A percentile compares a stretch with the other conserved stretches of the same genome.
phyloP scores from a whole-genome alignment of 108 stramenopile species.

The Seminavis robusta region DNA sequence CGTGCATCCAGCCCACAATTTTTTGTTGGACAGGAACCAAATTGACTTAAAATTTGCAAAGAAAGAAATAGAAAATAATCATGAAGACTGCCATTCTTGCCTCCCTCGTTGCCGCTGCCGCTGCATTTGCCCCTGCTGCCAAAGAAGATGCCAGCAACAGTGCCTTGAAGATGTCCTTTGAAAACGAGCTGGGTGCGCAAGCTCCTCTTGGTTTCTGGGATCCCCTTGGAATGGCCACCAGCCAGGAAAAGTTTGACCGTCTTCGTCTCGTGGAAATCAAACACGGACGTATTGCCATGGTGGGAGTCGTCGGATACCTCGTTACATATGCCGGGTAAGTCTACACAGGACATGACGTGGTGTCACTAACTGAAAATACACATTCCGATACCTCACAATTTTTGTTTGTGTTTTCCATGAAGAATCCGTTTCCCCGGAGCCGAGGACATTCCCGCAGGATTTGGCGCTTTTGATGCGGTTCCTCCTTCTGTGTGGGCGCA shows the following conservation, averaged over 20 bases:
- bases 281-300: slow-evolving; percentile 77
- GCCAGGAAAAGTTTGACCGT: slow-evolving; percentile 47
- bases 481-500: slow-evolving; percentile 37
- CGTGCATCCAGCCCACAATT: too few species aligned
- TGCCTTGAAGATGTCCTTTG: too few species aligned
- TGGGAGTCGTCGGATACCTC: slow-evolving; percentile 49
- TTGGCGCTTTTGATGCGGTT: slow-evolving; percentile 30
- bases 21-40: too few species aligned
- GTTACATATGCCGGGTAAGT: slow-evolving; percentile 28
- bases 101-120: slow-evolving; percentile 22
- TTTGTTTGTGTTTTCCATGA: slow-evolving; percentile 54
- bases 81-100: slow-evolving; percentile 25
- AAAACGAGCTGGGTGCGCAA: too few species aligned
- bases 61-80: too few species aligned
- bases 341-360: too few species aligned
- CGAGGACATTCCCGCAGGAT: slow-evolving; percentile 25
- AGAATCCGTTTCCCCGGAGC: slow-evolving; percentile 52
- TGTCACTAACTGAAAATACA: too few species aligned
- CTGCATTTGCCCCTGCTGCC: slow-evolving; percentile 34
- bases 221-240: slow-evolving; percentile 54
- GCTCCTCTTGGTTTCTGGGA: slow-evolving; percentile 84
- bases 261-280: slow-evolving; percentile 62
- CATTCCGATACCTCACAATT: too few species aligned
- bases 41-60: too few species aligned
- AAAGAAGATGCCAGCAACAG: too few species aligned